These are phyloP conservation scores for Leptomonas pyrrhocoris DNA, from an alignment of 208 protist species.

Conservation along the genomic window DNA sequence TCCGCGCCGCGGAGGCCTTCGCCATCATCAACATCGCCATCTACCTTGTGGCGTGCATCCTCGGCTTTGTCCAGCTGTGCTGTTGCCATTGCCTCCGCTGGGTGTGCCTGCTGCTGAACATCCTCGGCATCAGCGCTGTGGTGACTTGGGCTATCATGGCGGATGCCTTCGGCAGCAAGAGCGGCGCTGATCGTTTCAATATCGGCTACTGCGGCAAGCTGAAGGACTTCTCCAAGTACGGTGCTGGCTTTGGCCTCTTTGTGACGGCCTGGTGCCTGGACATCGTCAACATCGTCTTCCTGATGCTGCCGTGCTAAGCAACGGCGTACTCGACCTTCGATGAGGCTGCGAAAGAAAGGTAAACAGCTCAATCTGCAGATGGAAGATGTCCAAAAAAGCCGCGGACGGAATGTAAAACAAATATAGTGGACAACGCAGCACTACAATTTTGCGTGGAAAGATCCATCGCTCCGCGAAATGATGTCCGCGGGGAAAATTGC, in stretches of 20 bases:
- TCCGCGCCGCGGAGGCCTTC: constrained; percentile 47
- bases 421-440: too few species aligned
- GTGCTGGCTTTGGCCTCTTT: constrained; percentile 40
- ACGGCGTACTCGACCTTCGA: neutral
- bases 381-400: too few species aligned
- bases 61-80: constrained; percentile 37
- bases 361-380: too few species aligned
- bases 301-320: constrained; percentile 34
- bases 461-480: too few species aligned
- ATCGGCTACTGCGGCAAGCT: constrained; percentile 12
- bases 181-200: neutral
- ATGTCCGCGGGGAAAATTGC: too few species aligned
- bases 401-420: too few species aligned
- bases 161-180: constrained; percentile 22
- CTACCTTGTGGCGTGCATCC: constrained; percentile 13
- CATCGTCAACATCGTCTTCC: constrained; percentile 40
- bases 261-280: constrained; percentile 42
- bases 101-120: constrained; percentile 45
- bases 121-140: constrained; percentile 17
- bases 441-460: too few species aligned
- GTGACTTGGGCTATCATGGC: constrained; percentile 49
- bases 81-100: constrained; percentile 43
- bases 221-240: constrained; percentile 17
- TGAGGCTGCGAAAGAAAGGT: too few species aligned
- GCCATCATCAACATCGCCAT: constrained; percentile 40